These are phyloP conservation scores for Fusarium cicatricum DNA, from an alignment of 2,329 filamentous ascomycete genomes.

Conservation along the genomic window DNA sequence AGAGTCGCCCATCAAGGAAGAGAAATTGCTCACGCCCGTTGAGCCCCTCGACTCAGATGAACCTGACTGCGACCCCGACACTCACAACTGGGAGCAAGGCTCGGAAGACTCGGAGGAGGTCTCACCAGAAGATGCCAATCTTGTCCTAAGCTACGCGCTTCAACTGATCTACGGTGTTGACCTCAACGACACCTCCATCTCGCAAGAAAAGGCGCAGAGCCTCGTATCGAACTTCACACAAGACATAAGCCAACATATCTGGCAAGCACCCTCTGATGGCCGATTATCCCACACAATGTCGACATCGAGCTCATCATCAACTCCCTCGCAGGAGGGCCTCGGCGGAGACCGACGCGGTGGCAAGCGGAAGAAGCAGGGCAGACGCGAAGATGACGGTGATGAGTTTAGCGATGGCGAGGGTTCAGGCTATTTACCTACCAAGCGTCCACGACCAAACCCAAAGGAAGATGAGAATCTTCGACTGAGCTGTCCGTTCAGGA, in stretches of 20 bases:
- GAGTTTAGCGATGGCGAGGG: conserved; percentile 49
- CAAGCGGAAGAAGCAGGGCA: conserved; percentile 49
- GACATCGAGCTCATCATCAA: conserved; percentile 44
- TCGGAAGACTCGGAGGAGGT: conserved; percentile 43
- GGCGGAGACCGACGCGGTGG: conserved; percentile 38
- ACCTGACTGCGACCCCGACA: conserved; percentile 14
- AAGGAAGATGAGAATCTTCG: conserved; percentile 51
- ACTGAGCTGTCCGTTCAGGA: conserved; percentile 55
- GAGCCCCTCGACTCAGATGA: conserved; percentile 12
- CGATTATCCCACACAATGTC: conserved; percentile 45
- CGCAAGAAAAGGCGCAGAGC: conserved; percentile 40
- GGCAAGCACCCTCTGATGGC: conserved; percentile 42
- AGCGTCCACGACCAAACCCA: conserved; percentile 44
- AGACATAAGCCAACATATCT: conserved; percentile 46
- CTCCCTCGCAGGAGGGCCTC: conserved; percentile 41
- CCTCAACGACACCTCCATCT: conserved; percentile 44
- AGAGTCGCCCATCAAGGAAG: conserved; percentile 36
- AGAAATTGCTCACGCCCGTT: conserved; percentile 27
- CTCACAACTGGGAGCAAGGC: conserved; percentile 28
- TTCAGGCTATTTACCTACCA: conserved; percentile 40
- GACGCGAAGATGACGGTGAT: conserved; percentile 46
- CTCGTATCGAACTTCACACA: conserved; percentile 47
- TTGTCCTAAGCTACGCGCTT: conserved; percentile 47
- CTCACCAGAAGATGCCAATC: conserved; percentile 46
- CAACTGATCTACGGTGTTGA: conserved; percentile 52